phyloP scores from a whole-genome alignment of 2,329 filamentous ascomycete species.

The Lomentospora prolificans region DNA sequence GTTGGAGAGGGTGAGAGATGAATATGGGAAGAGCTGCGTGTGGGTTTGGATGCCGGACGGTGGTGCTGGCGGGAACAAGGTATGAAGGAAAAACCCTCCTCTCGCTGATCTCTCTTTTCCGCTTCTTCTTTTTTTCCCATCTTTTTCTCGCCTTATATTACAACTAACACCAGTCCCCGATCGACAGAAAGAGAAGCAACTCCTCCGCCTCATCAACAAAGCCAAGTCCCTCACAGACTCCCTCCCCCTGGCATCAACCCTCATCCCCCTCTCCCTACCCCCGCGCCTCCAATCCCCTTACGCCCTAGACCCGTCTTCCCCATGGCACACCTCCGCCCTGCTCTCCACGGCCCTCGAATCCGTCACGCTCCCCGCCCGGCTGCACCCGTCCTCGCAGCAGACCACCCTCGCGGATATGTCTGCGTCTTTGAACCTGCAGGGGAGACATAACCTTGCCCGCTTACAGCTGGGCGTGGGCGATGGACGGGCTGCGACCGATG shows the following conservation, averaged over 20 bases:
- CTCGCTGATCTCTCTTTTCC: too few species aligned
- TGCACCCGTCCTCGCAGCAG: conserved; percentile 36
- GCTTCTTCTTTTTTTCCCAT: too few species aligned
- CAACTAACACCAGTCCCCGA: too few species aligned
- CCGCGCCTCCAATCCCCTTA: conserved; percentile 48
- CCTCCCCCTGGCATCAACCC: conserved; percentile 61
- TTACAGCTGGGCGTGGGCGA: conserved; percentile 54
- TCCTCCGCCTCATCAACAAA: conserved; percentile 60
- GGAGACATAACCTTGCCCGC: conserved; percentile 70
- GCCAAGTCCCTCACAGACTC: conserved; percentile 63
- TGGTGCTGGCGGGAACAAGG: not conserved
- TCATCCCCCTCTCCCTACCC: conserved; percentile 63
- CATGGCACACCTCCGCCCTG: conserved; percentile 74
- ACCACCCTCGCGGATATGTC: conserved; percentile 53
- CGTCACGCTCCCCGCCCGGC: conserved; percentile 63
- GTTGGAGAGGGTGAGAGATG: conserved; percentile 71
- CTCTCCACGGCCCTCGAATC: conserved; percentile 70
- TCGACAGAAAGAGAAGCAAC: conserved; percentile 9
- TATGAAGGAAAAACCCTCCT: too few species aligned
- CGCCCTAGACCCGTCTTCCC: conserved; percentile 49
- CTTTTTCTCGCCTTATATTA: too few species aligned
- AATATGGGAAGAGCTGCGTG: conserved; percentile 78
- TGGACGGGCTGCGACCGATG: conserved; percentile 11
- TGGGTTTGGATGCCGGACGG: conserved; percentile 80
- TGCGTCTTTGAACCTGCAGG: conserved; percentile 60